Conservation (phyloP, 2,329 filamentous ascomycete species). For the Tolypocladium tundrense region DNA sequence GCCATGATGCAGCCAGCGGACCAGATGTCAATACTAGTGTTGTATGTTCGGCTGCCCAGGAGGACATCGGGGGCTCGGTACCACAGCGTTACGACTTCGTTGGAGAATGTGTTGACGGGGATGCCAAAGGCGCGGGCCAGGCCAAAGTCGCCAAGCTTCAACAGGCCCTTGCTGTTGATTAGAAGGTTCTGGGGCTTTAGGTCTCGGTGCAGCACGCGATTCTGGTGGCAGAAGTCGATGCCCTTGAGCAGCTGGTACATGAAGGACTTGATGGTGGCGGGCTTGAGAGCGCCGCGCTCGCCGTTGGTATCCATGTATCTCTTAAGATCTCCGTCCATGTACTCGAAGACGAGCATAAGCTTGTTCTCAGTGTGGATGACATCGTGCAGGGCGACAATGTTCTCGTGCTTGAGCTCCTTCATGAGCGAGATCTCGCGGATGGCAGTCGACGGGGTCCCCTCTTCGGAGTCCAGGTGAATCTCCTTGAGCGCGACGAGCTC, state of each 20-base stretch:
- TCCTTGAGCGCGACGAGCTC: slow-evolving; percentile 96
- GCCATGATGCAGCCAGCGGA: slow-evolving; percentile 99
- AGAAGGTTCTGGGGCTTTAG: slow-evolving; percentile 94
- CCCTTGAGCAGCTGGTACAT: slow-evolving; percentile 96
- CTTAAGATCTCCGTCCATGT: slow-evolving; percentile 97
- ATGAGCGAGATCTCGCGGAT: slow-evolving; percentile 98
- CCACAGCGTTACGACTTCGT: slow-evolving; percentile 96
- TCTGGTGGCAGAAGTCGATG: slow-evolving; percentile 97
- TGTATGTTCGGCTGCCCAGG: slow-evolving; percentile 89
- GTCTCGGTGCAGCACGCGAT: slow-evolving; percentile 89
- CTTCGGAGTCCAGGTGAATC: slow-evolving; percentile 96
- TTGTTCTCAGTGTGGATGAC: slow-evolving; percentile 99
- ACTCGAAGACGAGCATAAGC: slow-evolving; percentile 98
- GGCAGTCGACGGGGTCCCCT: slow-evolving; percentile 92
- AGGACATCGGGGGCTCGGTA: slow-evolving; percentile 95
- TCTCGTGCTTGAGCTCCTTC: slow-evolving; percentile 99
- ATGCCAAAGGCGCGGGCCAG: slow-evolving; percentile 92
- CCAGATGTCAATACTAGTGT: slow-evolving; percentile 99
- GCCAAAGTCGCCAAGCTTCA: slow-evolving; percentile 93
- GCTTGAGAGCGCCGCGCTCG: slow-evolving; percentile 81
- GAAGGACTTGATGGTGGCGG: slow-evolving; percentile 91
- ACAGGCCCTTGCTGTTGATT: slow-evolving; percentile 80
- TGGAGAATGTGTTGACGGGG: slow-evolving; percentile 95
- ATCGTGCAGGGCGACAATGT: slow-evolving; percentile 94
- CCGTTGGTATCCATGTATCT: slow-evolving; percentile 96